These are phyloP conservation scores for Fomitopsis palustris DNA, from an alignment of 1,284 basidiomycete genomes.

Conservation along the genomic window DNA sequence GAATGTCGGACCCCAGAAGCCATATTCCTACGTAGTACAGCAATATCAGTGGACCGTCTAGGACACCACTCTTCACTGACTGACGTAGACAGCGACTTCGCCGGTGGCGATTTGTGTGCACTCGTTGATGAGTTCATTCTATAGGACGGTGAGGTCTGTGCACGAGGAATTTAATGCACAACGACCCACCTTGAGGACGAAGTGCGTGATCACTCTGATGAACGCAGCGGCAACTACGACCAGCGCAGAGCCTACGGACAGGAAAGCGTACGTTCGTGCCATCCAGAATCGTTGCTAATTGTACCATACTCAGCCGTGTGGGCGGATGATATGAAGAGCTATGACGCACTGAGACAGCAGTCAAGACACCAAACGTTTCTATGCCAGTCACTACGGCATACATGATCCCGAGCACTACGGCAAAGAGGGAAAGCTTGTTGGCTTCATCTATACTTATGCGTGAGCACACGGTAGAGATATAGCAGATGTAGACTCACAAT, in stretches of 20 bases:
- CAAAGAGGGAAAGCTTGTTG: conserved; percentile 50
- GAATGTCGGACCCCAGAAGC: conserved; percentile 43
- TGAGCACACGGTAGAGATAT: not conserved
- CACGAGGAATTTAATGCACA: not conserved
- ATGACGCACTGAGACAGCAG: conserved; percentile 49
- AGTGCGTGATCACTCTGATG: conserved; percentile 60
- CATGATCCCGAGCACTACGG: conserved; percentile 57
- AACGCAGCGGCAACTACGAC: conserved; percentile 53
- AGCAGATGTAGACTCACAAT: conserved; percentile 35
- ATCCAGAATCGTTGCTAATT: conserved; percentile 47
- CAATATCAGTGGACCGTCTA: not conserved
- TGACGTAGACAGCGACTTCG: conserved; percentile 27
- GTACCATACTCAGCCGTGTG: not conserved
- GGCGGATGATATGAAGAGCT: not conserved
- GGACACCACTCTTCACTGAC: conserved; percentile 1
- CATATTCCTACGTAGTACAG: conserved; percentile 21
- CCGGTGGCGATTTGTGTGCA: conserved; percentile 38
- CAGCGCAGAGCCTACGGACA: conserved; percentile 49
- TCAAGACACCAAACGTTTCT: conserved; percentile 55
- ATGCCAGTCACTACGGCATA: conserved; percentile 51
- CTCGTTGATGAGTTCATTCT: conserved; percentile 52
- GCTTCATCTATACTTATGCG: conserved; percentile 34
- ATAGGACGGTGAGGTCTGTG: not conserved
- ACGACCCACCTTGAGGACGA: conserved; percentile 53
- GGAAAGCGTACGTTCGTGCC: conserved; percentile 52